Conservation (phyloP, 176 grass and related monocot genomes). For the Eragrostis curvula region DNA sequence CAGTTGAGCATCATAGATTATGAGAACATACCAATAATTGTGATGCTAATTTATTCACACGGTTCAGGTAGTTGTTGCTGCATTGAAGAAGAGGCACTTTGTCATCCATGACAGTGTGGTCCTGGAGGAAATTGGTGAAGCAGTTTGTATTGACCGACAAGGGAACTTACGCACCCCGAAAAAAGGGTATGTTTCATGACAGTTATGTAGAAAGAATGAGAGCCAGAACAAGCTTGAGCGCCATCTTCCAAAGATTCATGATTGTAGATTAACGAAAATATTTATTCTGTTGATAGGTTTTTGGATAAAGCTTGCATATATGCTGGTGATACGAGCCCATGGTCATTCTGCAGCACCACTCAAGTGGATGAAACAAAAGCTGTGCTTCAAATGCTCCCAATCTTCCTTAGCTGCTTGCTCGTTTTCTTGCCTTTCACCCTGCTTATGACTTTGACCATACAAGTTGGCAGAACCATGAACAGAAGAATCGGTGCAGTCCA, state of each 20-base stretch:
- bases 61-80: constrained; percentile 30
- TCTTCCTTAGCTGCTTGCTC: constrained; percentile 56
- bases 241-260: too few relatives aligned
- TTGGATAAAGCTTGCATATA: constrained; percentile 40
- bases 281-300: constrained; percentile 15
- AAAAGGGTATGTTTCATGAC: too few relatives aligned
- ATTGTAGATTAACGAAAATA: too few relatives aligned
- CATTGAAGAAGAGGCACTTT: constrained; percentile 36
- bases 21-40: neutral
- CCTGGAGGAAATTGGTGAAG: constrained; percentile 29
- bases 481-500: constrained; percentile 10
- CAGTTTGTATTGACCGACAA: neutral
- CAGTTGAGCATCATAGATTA: too few relatives aligned
- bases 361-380: constrained; percentile 50
- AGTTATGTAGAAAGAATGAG: too few relatives aligned
- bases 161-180: too few relatives aligned
- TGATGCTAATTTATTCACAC: neutral
- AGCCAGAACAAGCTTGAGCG: too few relatives aligned
- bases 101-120: constrained; percentile 21
- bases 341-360: constrained; percentile 49
- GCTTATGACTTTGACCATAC: constrained; percentile 62
- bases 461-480: constrained; percentile 65
- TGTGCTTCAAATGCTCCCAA: constrained; percentile 52
- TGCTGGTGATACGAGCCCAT: constrained; percentile 2
- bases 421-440: constrained; percentile 50